Evolutionary conservation across 257 asterid genomes (phyloP).

Genomic region (Nicotiana obtusifolia): DNA sequence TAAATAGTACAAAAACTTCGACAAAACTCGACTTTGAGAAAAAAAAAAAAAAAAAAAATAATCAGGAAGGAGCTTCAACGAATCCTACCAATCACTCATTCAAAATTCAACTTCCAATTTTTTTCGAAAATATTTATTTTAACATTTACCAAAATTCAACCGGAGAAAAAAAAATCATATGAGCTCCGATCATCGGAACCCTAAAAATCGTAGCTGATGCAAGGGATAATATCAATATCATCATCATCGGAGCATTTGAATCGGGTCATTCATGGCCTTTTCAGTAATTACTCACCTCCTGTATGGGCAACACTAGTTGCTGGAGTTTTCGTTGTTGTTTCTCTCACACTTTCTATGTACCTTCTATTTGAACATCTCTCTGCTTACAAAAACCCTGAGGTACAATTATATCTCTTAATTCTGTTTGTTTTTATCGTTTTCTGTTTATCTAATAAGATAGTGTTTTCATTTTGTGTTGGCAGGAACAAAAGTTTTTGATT

Average conservation of each 20-base stretch:
- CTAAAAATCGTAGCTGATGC: conserved; percentile 14
- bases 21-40: neutral
- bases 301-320: conserved; percentile 83
- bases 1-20: neutral
- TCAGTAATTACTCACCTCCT: conserved; percentile 55
- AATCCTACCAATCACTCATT: neutral
- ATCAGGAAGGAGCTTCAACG: neutral
- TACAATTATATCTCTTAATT: neutral
- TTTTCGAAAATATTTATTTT: neutral
- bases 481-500: conserved; percentile 95
- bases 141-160: neutral
- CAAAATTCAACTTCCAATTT: neutral
- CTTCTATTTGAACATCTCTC: conserved; percentile 90
- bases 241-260: neutral
- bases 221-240: neutral
- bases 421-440: neutral
- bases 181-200: conserved; percentile 11
- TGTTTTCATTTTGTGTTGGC: conserved; percentile 12
- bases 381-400: conserved; percentile 94
- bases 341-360: conserved; percentile 71
- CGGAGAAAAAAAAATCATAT: neutral
- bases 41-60: neutral
- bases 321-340: conserved; percentile 50
- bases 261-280: conserved; percentile 3
- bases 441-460: neutral